Conservation (phyloP, 805 yeast species). For the Monosporozyma aquatica region DNA sequence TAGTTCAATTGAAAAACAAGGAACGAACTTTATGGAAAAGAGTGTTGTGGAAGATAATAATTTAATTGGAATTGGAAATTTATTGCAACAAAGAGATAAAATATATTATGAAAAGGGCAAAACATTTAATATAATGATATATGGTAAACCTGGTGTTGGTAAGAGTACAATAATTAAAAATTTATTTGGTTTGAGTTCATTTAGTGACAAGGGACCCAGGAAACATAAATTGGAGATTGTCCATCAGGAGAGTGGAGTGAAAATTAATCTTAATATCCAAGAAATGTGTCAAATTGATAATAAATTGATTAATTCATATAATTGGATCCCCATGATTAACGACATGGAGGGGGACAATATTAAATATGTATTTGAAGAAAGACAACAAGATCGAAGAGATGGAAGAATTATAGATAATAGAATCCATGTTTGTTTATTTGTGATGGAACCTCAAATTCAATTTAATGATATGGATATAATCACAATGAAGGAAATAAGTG, state of each 20-base stretch:
- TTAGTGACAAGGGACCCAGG: no score
- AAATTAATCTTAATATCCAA: slow-evolving; percentile 50
- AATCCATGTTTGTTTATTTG: slow-evolving; percentile 80
- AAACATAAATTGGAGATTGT: no score
- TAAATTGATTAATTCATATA: slow-evolving; percentile 50
- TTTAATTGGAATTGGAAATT: slow-evolving; percentile 20
- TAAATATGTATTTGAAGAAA: slow-evolving; percentile 61
- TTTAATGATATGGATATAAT: slow-evolving; percentile 55
- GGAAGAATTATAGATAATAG: slow-evolving; percentile 54
- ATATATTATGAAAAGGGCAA: slow-evolving; percentile 48
- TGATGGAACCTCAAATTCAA: slow-evolving; percentile 62
- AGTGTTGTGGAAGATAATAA: slow-evolving; percentile 4
- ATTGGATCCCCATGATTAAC: slow-evolving; percentile 61
- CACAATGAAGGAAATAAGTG: slow-evolving; percentile 60
- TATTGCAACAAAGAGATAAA: slow-evolving; percentile 27
- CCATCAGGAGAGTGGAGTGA: no score
- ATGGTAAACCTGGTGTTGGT: slow-evolving; percentile 82
- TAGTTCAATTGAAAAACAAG: no score
- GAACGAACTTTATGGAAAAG: no score
- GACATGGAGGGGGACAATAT: slow-evolving; percentile 76
- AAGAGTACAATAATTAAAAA: slow-evolving; percentile 42
- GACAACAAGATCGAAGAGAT: slow-evolving; percentile 54
- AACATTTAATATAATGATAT: slow-evolving; percentile 71
- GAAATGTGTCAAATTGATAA: slow-evolving; percentile 79
- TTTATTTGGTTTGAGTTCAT: not conserved